Percentiles rank a stretch among this genome's conserved stretches.
These are phyloP conservation scores for Clarireedia sp. DNA, from an alignment of 2,329 filamentous ascomycete genomes.

Conservation along the genomic window DNA sequence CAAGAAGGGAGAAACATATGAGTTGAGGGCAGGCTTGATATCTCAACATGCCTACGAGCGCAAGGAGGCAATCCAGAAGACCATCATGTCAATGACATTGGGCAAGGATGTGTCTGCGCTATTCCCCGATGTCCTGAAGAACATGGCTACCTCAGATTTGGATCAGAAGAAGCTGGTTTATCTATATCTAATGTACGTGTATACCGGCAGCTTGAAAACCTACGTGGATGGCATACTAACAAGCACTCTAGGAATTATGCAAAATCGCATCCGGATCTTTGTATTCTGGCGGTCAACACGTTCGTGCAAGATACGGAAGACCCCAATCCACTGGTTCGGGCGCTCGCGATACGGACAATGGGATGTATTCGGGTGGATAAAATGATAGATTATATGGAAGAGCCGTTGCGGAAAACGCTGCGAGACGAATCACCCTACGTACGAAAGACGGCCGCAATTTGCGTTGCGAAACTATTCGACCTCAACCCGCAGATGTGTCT, in stretches of 20 bases:
- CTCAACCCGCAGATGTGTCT: constrained; percentile 87
- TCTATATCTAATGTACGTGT: constrained; percentile 78
- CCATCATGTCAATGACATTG: constrained; percentile 99
- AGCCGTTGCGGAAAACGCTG: constrained; percentile 89
- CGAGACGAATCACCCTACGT: constrained; percentile 98
- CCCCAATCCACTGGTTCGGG: constrained; percentile 90
- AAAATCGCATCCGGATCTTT: constrained; percentile 96
- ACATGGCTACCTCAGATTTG: constrained; percentile 88
- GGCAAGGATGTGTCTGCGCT: constrained; percentile 97
- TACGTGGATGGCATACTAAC: constrained; percentile 8
- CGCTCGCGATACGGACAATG: constrained; percentile 95
- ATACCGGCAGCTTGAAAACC: background rate
- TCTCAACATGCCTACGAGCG: constrained; percentile 99
- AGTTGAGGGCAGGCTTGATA: constrained; percentile 87
- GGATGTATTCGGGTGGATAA: constrained; percentile 97
- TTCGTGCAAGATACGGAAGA: constrained; percentile 99
- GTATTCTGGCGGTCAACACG: constrained; percentile 97
- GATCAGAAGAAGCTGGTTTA: constrained; percentile 99
- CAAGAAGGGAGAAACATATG: constrained; percentile 95
- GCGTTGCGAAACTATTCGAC: constrained; percentile 96
- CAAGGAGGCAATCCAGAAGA: constrained; percentile 98
- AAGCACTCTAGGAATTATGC: constrained; percentile 76
- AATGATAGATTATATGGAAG: constrained; percentile 99
- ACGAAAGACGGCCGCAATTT: constrained; percentile 94
- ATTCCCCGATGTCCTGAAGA: constrained; percentile 97